Evolutionary conservation across 441 rosid species (phyloP).

Genomic region (Erodium trifolium): DNA sequence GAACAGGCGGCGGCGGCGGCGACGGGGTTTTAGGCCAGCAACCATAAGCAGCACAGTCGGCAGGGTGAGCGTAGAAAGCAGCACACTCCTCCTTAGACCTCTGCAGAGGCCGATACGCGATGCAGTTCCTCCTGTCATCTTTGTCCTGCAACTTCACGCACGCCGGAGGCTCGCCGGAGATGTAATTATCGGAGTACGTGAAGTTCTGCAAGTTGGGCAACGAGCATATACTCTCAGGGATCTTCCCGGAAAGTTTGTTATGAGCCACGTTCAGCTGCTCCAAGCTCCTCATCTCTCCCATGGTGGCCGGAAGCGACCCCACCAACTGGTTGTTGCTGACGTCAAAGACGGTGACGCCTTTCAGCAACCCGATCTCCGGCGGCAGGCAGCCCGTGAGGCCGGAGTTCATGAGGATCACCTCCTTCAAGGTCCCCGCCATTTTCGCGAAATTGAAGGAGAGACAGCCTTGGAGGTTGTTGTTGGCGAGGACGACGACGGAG

Average conservation of each 20-base stretch:
- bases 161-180: constrained; percentile 43
- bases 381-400: constrained; percentile 59
- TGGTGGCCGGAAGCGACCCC: constrained; percentile 53
- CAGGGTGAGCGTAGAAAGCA: constrained; percentile 46
- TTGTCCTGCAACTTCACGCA: constrained; percentile 43
- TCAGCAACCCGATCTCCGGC: constrained; percentile 48
- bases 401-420: constrained; percentile 41
- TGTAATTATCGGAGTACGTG: constrained; percentile 63
- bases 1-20: neutral
- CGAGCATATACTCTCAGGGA: constrained; percentile 52
- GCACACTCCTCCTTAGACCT: constrained; percentile 47
- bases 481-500: constrained; percentile 66
- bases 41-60: constrained; percentile 40
- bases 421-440: constrained; percentile 50
- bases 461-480: constrained; percentile 48
- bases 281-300: constrained; percentile 61
- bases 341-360: constrained; percentile 55
- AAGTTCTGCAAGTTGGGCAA: constrained; percentile 64
- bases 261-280: constrained; percentile 65
- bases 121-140: constrained; percentile 56
- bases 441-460: constrained; percentile 50
- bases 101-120: constrained; percentile 49
- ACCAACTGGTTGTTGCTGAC: constrained; percentile 56
- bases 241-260: constrained; percentile 51
- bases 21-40: constrained; percentile 24